A percentile compares a stretch with the other conserved stretches of the same genome.
These are phyloP conservation scores for Monosporascus ibericus DNA, from an alignment of 2,329 filamentous ascomycete genomes.

Conservation along the genomic window DNA sequence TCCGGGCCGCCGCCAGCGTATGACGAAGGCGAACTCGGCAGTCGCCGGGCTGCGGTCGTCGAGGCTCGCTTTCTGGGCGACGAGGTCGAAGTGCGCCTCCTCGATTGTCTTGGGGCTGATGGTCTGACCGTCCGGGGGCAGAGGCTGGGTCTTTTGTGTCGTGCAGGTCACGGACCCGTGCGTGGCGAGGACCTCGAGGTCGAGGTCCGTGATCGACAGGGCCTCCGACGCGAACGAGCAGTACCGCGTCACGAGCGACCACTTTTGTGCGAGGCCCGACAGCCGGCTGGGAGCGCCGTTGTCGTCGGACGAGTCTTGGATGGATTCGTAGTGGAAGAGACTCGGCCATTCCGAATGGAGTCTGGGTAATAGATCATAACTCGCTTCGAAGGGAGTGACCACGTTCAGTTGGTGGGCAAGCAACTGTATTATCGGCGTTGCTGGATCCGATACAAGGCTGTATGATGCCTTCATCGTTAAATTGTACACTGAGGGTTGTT, in stretches of 20 bases:
- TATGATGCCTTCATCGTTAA: conserved; percentile 72
- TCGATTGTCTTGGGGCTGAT: conserved; percentile 64
- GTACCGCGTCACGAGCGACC: conserved; percentile 68
- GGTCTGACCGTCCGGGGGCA: conserved; percentile 36
- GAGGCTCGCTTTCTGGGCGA: conserved; percentile 68
- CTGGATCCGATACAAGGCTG: conserved; percentile 69
- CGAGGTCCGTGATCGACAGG: conserved; percentile 56
- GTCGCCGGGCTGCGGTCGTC: conserved; percentile 75
- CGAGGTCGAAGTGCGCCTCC: conserved; percentile 66
- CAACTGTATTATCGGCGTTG: conserved; percentile 74
- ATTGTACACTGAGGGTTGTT: conserved; percentile 52
- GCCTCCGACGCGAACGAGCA: conserved; percentile 74
- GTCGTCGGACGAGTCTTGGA: conserved; percentile 30
- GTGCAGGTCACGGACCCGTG: conserved; percentile 58
- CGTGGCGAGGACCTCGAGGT: conserved; percentile 53
- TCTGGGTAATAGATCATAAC: conserved; percentile 78
- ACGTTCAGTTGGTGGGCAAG: conserved; percentile 64
- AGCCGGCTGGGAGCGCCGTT: conserved; percentile 25
- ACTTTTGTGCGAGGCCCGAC: conserved; percentile 69
- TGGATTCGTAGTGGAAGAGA: conserved; percentile 62
- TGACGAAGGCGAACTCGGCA: conserved; percentile 67
- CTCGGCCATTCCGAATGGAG: conserved; percentile 83
- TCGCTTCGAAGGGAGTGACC: conserved; percentile 82
- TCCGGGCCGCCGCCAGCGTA: conserved; percentile 65
- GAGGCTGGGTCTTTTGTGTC: conserved; percentile 31